phyloP scores from a whole-genome alignment of 2,329 filamentous ascomycete species.

The Stagonosporopsis rhizophila region DNA sequence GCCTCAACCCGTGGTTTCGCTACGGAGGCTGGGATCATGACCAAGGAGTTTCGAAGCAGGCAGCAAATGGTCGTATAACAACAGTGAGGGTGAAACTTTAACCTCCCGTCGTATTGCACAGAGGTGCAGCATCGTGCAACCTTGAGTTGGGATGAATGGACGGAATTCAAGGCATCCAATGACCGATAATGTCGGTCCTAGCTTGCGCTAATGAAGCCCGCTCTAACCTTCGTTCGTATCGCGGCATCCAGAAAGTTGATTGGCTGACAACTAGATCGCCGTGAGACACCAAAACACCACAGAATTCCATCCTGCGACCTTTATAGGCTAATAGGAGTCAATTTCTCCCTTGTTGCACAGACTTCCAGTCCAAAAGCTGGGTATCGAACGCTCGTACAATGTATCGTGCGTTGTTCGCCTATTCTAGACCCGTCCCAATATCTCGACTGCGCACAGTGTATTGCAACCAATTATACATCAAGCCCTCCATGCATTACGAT shows the following conservation, averaged over 20 bases:
- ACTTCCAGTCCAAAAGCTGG: too few species aligned
- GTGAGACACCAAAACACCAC: not conserved
- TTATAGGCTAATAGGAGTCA: too few species aligned
- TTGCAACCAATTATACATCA: not conserved
- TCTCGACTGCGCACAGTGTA: too few species aligned
- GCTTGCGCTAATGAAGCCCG: not conserved
- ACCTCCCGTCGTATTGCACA: not conserved
- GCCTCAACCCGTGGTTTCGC: conserved; percentile 15
- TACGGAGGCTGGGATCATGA: conserved; percentile 28
- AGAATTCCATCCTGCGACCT: not conserved
- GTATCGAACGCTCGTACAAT: too few species aligned
- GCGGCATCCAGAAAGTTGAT: not conserved
- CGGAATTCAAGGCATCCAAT: conserved; percentile 1
- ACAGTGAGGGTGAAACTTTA: not conserved
- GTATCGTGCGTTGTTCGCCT: too few species aligned
- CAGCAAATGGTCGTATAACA: too few species aligned
- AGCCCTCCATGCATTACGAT: not conserved
- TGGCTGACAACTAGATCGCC: not conserved
- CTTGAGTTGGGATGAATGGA: not conserved
- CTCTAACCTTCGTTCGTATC: conserved; percentile 10
- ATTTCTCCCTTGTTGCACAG: too few species aligned
- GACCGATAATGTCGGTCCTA: not conserved
- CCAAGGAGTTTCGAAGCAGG: not conserved
- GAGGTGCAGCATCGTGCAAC: not conserved
- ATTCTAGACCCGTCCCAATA: too few species aligned